Evolutionary conservation across 192 early-diverging fungal species (phyloP), one percentile per base, ranked within the genome.

Genomic region (Powellomyces hirtus): DNA sequence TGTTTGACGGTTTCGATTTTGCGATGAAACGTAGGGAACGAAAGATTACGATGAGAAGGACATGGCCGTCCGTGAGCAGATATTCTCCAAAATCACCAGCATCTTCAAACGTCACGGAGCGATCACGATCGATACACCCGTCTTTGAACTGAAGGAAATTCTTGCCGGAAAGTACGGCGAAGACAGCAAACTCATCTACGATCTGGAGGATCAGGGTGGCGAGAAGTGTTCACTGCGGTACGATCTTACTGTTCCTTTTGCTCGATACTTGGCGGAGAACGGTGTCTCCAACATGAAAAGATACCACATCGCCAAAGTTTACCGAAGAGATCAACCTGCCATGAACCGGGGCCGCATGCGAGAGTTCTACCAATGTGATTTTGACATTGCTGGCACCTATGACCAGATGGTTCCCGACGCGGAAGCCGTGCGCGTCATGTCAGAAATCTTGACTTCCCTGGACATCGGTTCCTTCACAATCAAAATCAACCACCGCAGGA

Each of bases 281-380:
- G 88, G 88, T 46, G 80, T 86, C 33, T 87, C 83, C 59, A 96
- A 88, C 76, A 89, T 98, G 61, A 97, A 97, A 79, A 83, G 97
- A 45, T 99, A 96, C 81, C 95, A 99, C 46, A 95, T 99, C 67
- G 97, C 94, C 62, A 98, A 96, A 73, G 96, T 98, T 30, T 99
- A 99, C 79, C 89, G 97, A 45, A 86, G 97, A 36, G 97, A 98
- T 79, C 93, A 98, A 75, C 97, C 97, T 38, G 94, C 95, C 2
- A 92, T 99, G 89, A 94, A 93, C 61, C 95, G 97, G 82, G 96
- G 97, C 2, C 88, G 96, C n/a, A 92, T 98, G 92, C 84, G 97
- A 72, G 97, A 99, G 79, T 99, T 99, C 67, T 96, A 87, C 81
- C 96, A 99, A 77, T 98, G 96, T 88, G 96, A 99, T 84, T 98